These are phyloP conservation scores for Mycena rebaudengoi DNA, from an alignment of 768 basidiomycete species.

Conservation along the genomic window DNA sequence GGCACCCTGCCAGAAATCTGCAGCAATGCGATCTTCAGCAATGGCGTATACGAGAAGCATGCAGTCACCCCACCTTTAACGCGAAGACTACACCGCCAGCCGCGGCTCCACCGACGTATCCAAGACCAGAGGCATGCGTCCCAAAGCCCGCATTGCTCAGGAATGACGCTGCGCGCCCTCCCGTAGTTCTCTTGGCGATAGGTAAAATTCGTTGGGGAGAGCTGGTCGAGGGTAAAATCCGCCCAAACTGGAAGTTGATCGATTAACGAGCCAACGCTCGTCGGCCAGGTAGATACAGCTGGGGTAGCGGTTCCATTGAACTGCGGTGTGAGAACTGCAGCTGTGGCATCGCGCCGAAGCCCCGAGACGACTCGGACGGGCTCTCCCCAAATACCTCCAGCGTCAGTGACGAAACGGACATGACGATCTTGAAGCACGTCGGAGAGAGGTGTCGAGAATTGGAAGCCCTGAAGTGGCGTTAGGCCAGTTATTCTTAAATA, in stretches of 20 bases:
- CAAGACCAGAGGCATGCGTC: constrained; percentile 43
- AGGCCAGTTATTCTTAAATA: no score
- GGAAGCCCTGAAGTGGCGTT: no score
- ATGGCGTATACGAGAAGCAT: not conserved
- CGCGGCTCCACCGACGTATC: constrained; percentile 46
- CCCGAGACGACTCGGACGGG: constrained; percentile 47
- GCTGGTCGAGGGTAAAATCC: constrained; percentile 47
- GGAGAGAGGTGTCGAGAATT: constrained; percentile 43
- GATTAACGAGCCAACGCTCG: constrained; percentile 41
- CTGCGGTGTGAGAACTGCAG: constrained; percentile 45
- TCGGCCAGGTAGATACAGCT: constrained; percentile 45
- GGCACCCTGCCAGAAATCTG: constrained; percentile 50
- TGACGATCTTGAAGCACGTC: constrained; percentile 47
- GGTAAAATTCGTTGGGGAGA: constrained; percentile 38
- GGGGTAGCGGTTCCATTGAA: constrained; percentile 45
- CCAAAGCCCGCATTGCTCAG: constrained; percentile 43
- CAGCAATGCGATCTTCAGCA: no score
- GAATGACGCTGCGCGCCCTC: constrained; percentile 38
- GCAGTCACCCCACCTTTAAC: constrained; percentile 34
- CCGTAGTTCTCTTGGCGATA: constrained; percentile 42
- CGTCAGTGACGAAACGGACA: constrained; percentile 42
- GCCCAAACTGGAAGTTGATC: constrained; percentile 44
- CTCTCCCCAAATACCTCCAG: constrained; percentile 49
- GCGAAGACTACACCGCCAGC: constrained; percentile 47
- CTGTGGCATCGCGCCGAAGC: constrained; percentile 46